Base-by-base conservation (phyloP, 2,329 filamentous ascomycete species). In the Penicillium sp. region DNA sequence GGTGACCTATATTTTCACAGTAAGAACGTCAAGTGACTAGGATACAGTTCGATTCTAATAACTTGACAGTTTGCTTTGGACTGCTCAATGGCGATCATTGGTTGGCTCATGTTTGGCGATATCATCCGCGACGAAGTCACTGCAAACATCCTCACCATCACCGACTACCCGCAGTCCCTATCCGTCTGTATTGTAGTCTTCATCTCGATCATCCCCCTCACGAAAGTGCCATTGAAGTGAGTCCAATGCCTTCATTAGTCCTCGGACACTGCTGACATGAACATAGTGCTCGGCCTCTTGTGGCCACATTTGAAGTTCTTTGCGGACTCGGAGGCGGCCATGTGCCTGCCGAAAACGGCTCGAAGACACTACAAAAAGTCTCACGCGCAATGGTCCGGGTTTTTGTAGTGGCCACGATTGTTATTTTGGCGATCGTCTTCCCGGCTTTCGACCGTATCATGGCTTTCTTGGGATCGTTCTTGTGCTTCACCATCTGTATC, bases 401-500 rank as follows among this genome's bases (percentile, higher is more conserved):
- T 2, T 59, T 83, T 16, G 85, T 86, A 15, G 82, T 91, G 16
- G 63, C 89, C n/a, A 61, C 88, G 3, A 90, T 97, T 65, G 82
- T 97, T 32, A 68, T 83, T 46, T 88, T 97, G 56, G 86, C 92
- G 7, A 83, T 89, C 40, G 62, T 87, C 2, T 83, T 88, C 67
- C 91, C 92, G 0, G 83, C 85, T 0, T 96, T 96, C 67, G 91
- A 96, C 70, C 86, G 87, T 50, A 92, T 96, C 68, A 96, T 96
- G 86, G 89, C 89, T 4, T 86, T 96, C 58, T 86, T 97, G 76
- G 93, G 94, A 13, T 90, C 89, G 38, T 88, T 91, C 4, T 82
- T 96, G 16, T 97, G 93, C 75, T 96, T 96, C 65, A 90, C 90
- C 18, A 95, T 97, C 61, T 97, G 93, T 74, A 86, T 97, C 61